Evolutionary conservation across 176 grass and related monocot species (phyloP), one percentile per base, ranked within the genome.

Genomic region (Poa annua): DNA sequence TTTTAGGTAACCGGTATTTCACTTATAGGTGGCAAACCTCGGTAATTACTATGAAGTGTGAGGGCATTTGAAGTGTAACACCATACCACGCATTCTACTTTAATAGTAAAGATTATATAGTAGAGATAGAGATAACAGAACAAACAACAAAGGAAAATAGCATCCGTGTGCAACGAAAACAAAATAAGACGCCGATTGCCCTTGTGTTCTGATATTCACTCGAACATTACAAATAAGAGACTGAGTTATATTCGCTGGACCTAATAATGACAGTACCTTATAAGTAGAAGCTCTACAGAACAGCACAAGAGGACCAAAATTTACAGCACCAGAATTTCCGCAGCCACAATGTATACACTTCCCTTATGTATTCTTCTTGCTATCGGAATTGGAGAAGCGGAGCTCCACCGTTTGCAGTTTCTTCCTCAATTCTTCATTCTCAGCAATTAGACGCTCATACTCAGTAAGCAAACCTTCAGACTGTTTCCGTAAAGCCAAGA

Each of bases 381-480:
- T 79, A 67, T 88, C 89, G 75, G 91, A 92, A 77, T 88, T 86
- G 6, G 94, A 97, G 9, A 80, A 61, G 73, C 13, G 71, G 25
- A 26, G 73, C 61, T 97, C 89, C 21, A 94, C 56, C 34, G 83
- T 88, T 68, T 97, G 91, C 70, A 97, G 72, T 45, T 90, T 86
- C 29, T 77, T 78, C 65, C 73, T 86, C 38, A 97, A 81, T 62
- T 90, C 82, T 54, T 86, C 66, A 9, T 97, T 97, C 75, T 97
- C 94, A n/a, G 90, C 80, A 65, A 86, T 90, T 11, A 97, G 80
- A 50, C 91, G 89, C 22, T 97, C 94, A 49, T 97, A 94, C 38
- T 94, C 94, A 7, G 53, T 78, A 55, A 97, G 84, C 66, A 94
- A 81, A 41, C 94, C 91, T 92, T 97, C 89, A 63, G 85, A 88